Conservation (phyloP, 345 rosid genomes). For the Gynandropsis gynandra region DNA sequence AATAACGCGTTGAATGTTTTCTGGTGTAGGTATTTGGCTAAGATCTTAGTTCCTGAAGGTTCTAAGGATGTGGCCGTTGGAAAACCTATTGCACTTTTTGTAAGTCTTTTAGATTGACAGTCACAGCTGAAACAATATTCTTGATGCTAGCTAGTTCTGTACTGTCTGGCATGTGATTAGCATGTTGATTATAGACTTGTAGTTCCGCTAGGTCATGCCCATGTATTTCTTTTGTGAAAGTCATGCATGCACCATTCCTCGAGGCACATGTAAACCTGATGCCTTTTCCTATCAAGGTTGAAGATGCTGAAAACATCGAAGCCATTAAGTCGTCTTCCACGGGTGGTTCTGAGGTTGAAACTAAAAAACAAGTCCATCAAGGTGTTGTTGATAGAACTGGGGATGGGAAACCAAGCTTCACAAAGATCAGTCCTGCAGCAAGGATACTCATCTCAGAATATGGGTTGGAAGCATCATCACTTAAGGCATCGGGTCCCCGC, state of each 20-base stretch:
- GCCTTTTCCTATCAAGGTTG: slow-evolving; percentile 55
- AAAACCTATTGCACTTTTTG: slow-evolving; percentile 34
- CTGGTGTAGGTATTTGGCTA: slow-evolving; percentile 34
- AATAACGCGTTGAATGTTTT: slow-evolving; percentile 12
- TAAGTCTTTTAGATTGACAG: slow-evolving; percentile 23
- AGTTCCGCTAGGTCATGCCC: slow-evolving; percentile 9
- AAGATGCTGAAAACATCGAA: slow-evolving; percentile 67
- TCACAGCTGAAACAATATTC: slow-evolving; percentile 5
- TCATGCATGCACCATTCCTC: slow-evolving; percentile 11
- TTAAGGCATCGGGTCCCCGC: slow-evolving; percentile 71
- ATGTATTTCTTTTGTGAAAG: slow-evolving; percentile 10
- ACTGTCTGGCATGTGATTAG: slow-evolving; percentile 15
- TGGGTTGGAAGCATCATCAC: slow-evolving; percentile 71
- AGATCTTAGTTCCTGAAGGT: slow-evolving; percentile 34
- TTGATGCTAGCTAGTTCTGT: slow-evolving; percentile 15
- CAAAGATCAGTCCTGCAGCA: slow-evolving; percentile 89
- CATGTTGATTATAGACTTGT: slow-evolving; percentile 9
- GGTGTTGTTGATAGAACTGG: slow-evolving; percentile 36
- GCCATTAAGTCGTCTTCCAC: slow-evolving; percentile 47
- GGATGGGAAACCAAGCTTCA: slow-evolving; percentile 37
- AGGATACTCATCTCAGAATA: slow-evolving; percentile 65
- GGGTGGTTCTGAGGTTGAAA: slow-evolving; percentile 37
- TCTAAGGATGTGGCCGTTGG: slow-evolving; percentile 38
- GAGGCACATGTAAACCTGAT: slow-evolving; percentile 19
- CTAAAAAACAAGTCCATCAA: slow-evolving; percentile 37